Evolutionary conservation across 2,329 filamentous ascomycete species (phyloP).

Genomic region (Coniochaeta prunicola): DNA sequence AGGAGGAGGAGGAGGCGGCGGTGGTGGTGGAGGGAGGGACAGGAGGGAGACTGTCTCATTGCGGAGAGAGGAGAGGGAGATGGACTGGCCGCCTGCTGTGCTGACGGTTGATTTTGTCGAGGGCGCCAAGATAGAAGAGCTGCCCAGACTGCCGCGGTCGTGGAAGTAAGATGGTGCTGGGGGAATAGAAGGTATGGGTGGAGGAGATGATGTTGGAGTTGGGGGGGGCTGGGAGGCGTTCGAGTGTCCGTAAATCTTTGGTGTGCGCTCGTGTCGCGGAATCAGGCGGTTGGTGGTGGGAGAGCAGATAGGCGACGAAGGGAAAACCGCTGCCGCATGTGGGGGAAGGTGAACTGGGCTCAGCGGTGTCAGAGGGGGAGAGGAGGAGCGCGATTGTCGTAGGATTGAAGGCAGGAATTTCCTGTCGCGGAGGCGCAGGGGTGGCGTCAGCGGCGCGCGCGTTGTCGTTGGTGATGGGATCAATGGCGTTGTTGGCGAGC

Average conservation of each 20-base stretch:
- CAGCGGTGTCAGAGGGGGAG: constrained; percentile 21
- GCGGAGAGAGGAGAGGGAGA: constrained; percentile 13
- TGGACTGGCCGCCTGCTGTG: constrained; percentile 4
- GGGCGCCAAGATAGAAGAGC: constrained; percentile 8
- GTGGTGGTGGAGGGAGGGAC: constrained; percentile 5
- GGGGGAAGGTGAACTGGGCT: constrained; percentile 14
- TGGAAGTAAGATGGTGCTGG: constrained; percentile 3
- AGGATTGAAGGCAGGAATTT: constrained; percentile 32
- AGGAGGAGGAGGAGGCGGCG: constrained; percentile 2
- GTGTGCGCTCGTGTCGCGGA: constrained; percentile 19
- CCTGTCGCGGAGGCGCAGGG: constrained; percentile 39
- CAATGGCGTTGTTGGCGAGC: constrained; percentile 35
- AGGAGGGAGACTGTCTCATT: constrained; percentile 17
- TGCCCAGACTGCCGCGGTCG: constrained; percentile 9
- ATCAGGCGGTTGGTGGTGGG: constrained; percentile 27
- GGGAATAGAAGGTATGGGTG: background rate
- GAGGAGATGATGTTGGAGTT: constrained; percentile 4
- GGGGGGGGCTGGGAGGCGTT: background rate
- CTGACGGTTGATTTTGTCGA: constrained; percentile 6
- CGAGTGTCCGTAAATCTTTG: constrained; percentile 6
- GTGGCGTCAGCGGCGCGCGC: constrained; percentile 30
- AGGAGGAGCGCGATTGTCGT: constrained; percentile 12
- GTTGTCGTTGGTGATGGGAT: constrained; percentile 21
- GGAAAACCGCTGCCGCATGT: constrained; percentile 16
- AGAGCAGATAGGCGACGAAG: constrained; percentile 29